phyloP scores from a whole-genome alignment of 345 rosid species.

The Populus ilicifolia region DNA sequence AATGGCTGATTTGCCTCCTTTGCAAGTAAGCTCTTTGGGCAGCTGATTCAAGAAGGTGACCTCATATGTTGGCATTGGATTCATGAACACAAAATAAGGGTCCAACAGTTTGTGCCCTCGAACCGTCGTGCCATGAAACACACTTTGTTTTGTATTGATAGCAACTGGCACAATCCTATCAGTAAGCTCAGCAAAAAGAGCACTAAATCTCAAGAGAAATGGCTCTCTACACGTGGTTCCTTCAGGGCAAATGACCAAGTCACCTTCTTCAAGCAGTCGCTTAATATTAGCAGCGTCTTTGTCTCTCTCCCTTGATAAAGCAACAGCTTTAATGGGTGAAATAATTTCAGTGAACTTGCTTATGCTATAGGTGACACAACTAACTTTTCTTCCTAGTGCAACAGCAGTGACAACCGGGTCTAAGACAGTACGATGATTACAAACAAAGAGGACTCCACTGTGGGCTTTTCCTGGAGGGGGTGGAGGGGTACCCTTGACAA shows the following conservation, averaged over 20 bases:
- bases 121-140: constrained; percentile 78
- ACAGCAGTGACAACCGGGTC: constrained; percentile 86
- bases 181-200: constrained; percentile 82
- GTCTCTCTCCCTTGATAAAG: constrained; percentile 77
- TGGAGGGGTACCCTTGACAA: constrained; percentile 69
- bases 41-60: constrained; percentile 83
- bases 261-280: constrained; percentile 76
- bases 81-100: constrained; percentile 92
- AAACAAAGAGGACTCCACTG: constrained; percentile 74
- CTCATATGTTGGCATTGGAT: constrained; percentile 83
- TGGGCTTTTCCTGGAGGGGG: constrained; percentile 68
- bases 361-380: constrained; percentile 94
- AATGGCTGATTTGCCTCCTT: constrained; percentile 76
- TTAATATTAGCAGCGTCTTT: constrained; percentile 73
- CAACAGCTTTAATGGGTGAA: constrained; percentile 88
- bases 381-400: constrained; percentile 76
- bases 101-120: constrained; percentile 79
- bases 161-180: constrained; percentile 91
- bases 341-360: constrained; percentile 80
- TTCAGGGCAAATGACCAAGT: constrained; percentile 87
- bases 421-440: constrained; percentile 81
- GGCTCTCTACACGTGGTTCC: constrained; percentile 97
- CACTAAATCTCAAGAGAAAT: constrained; percentile 80
- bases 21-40: constrained; percentile 70
- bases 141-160: constrained; percentile 65